These are phyloP conservation scores for Penicillium daleae DNA, from an alignment of 495 filamentous ascomycete genomes.

Conservation along the genomic window DNA sequence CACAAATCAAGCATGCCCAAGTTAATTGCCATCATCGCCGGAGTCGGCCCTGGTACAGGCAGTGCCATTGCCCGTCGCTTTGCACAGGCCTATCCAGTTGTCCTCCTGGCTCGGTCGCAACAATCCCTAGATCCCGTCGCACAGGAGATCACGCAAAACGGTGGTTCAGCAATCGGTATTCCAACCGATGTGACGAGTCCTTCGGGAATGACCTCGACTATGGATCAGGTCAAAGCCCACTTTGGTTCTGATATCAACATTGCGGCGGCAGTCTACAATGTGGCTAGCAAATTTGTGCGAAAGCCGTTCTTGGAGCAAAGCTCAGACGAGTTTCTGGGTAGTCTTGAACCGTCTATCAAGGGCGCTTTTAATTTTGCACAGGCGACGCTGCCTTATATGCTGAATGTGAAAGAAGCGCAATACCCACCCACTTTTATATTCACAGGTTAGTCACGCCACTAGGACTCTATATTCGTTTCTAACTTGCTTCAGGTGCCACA, in stretches of 20 bases:
- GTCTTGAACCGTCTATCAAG: conserved; percentile 45
- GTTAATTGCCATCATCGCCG: conserved; percentile 51
- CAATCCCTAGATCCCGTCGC: background rate
- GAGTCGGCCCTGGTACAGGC: conserved; percentile 62
- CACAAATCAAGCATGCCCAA: background rate
- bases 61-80: conserved; percentile 59
- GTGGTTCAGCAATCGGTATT: conserved; percentile 68
- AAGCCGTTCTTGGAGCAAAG: conserved; percentile 70
- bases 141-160: conserved; percentile 60
- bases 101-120: conserved; percentile 56
- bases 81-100: conserved; percentile 65
- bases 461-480: background rate
- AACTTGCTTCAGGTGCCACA: background rate
- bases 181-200: conserved; percentile 61
- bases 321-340: conserved; percentile 57
- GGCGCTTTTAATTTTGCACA: conserved; percentile 48
- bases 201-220: conserved; percentile 55
- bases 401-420: background rate
- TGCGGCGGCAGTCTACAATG: conserved; percentile 75
- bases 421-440: background rate
- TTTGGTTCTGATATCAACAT: conserved; percentile 30
- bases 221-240: conserved; percentile 54
- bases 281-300: conserved; percentile 56
- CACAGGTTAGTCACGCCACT: background rate
- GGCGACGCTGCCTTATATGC: background rate